Evolutionary conservation across 2,329 filamentous ascomycete genomes (phyloP), one percentile per base, ranked within the genome.

Genomic region (Xylariaceae sp.): DNA sequence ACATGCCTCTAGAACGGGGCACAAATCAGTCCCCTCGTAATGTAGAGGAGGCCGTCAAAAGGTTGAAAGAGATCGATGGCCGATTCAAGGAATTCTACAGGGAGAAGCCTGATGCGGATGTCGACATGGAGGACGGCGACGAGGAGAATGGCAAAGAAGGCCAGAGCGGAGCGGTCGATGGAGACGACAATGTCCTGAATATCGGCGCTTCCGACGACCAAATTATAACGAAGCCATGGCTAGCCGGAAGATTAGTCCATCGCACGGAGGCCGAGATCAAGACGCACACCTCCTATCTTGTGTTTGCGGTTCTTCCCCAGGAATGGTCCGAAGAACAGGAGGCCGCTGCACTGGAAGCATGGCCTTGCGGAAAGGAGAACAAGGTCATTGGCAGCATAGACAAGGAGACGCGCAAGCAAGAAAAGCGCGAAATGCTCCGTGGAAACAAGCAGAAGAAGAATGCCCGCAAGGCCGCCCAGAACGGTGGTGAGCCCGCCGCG

Each of bases 211-310:
- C 53, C 8, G 56, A 64, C 17, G 61, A 67, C 30, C 49, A 57
- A 10, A 4, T 56, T 63, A 70, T 51, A 55, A 72, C 74, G 51
- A 85, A 89, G 62, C 73, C 82, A 0, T 96, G 87, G 77, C 84
- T 88, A 71, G 84, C 92, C 62, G 94, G 94, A 0, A 83, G 85
- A 34, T 70, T 97, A 47, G 82, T 91, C 35, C 90, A 95, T 68
- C 83, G 91, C 23, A 86, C 89, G 0, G 94, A 99, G 76, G 78
- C 86, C 0, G 94, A 99, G 70, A 77, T 97, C 61, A 97, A 96
- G 80, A 94, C 90, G 6, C 94, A 99, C 74, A 99, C 94, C 0
- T 94, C 89, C n/a, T 99, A 99, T 73, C 82, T 99, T 3, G 89
- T 95, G 3, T 99, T 99, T 76, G 94, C 94, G 0, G 78, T 94